Conservation (phyloP, 768 basidiomycete genomes). For the Trametes coccinea region DNA sequence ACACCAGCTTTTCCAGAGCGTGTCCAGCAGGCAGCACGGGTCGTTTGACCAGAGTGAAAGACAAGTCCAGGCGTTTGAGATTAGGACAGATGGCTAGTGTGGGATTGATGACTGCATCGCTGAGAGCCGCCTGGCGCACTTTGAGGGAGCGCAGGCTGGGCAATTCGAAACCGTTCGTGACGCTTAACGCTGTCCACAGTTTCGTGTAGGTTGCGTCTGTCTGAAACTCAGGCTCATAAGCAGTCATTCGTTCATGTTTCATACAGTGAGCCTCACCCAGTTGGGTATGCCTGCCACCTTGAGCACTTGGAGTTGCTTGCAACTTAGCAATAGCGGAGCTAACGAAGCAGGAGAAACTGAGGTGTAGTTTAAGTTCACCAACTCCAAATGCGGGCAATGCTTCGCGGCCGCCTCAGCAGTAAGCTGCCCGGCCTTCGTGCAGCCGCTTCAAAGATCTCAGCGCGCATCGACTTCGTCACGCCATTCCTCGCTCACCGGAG, state of each 20-base stretch:
- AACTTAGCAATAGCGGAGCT: constrained; percentile 42
- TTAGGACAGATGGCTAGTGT: constrained; percentile 50
- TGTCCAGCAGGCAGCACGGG: constrained; percentile 23
- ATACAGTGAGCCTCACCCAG: constrained; percentile 46
- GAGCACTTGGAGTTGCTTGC: constrained; percentile 49
- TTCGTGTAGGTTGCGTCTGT: constrained; percentile 57
- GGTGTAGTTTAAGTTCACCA: constrained; percentile 64
- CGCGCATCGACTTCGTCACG: background rate
- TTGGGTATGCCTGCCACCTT: constrained; percentile 64
- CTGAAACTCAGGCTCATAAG: constrained; percentile 34
- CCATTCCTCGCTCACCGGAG: constrained; percentile 46
- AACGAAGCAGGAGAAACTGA: constrained; percentile 51
- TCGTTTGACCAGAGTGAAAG: constrained; percentile 58
- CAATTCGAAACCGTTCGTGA: constrained; percentile 32
- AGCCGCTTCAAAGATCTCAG: constrained; percentile 46
- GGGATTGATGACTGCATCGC: constrained; percentile 47
- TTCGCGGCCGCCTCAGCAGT: constrained; percentile 46
- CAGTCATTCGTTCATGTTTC: background rate
- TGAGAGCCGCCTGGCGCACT: constrained; percentile 53
- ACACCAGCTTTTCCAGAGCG: constrained; percentile 59
- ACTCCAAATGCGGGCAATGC: constrained; percentile 44
- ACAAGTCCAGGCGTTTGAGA: constrained; percentile 58
- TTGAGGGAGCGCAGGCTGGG: constrained; percentile 54
- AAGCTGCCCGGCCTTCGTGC: constrained; percentile 53
- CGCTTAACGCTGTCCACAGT: constrained; percentile 35